Evolutionary conservation across 768 basidiomycete genomes (phyloP).

Genomic region (Mrakia blollopis): DNA sequence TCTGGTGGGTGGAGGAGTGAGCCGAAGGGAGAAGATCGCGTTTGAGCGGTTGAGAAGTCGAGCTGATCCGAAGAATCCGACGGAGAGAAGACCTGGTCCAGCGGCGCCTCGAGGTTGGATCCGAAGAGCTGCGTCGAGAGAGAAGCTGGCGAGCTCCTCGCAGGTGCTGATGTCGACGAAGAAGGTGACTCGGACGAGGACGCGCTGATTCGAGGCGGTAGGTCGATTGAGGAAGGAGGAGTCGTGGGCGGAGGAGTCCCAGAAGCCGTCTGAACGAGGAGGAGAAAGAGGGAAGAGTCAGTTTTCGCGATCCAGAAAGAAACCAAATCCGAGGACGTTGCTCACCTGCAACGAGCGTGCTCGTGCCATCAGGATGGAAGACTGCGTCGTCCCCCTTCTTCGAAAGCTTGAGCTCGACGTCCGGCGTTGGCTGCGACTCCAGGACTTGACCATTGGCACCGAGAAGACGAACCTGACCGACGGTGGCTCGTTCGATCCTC

Average conservation of each 20-base stretch:
- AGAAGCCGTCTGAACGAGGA: conserved; percentile 64
- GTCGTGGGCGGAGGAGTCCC: conserved; percentile 92
- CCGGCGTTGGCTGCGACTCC: conserved; percentile 26
- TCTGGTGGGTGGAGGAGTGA: conserved; percentile 77
- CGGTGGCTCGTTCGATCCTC: conserved; percentile 64
- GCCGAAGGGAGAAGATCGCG: conserved; percentile 72
- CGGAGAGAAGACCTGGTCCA: conserved; percentile 67
- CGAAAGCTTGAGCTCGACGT: conserved; percentile 65
- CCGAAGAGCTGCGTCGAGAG: conserved; percentile 75
- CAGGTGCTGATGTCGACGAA: conserved; percentile 77
- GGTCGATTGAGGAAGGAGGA: conserved; percentile 79
- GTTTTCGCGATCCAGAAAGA: conserved; percentile 36
- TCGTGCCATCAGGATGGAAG: conserved; percentile 40
- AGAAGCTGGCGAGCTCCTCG: conserved; percentile 79
- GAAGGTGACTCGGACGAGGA: conserved; percentile 73
- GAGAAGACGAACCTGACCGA: conserved; percentile 78
- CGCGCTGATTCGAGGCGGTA: conserved; percentile 68
- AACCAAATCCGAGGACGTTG: too few relatives aligned
- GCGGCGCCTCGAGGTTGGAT: conserved; percentile 77
- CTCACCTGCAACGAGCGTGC: neutral
- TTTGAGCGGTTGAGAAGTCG: conserved; percentile 74
- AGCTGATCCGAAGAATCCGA: conserved; percentile 69
- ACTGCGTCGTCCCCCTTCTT: conserved; percentile 53
- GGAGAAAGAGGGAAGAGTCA: conserved; percentile 65
- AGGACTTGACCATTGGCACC: conserved; percentile 66